Base-by-base conservation (phyloP, 805 yeast genomes). In the Ogataea haglerorum region DNA sequence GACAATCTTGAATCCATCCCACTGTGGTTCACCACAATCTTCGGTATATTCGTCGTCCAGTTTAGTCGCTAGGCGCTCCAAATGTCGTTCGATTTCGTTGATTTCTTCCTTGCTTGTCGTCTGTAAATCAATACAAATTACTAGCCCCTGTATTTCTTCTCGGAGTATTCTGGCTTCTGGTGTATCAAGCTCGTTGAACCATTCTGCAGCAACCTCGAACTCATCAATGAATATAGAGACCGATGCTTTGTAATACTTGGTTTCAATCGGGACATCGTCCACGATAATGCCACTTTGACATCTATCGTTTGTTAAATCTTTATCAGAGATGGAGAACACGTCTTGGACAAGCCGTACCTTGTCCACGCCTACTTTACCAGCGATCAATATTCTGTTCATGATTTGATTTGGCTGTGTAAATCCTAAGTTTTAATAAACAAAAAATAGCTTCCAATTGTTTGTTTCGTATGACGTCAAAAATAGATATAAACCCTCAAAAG, bases 61-160 rank as follows among this genome's bases (percentile, higher is more conserved):
- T 27, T 46, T 53, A 8, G 40, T 26, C 1, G 56, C 42, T 10
- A 53, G 21, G 3, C 14, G 27, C 4, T 51, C 47, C 5, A 72
- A 53, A 6, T 47, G 47, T 3, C 41, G 36, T 3, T 52, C 42
- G 26, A 57, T 43, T 3, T 49, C 12, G 2, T 34, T 30, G 3
- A 51, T 17, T 10, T 44, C 51, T 1, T 21, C 30, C 5, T n/a
- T 18, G 16, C 24, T 10, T 4, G 29, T 10, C 4, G 17, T 6
- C 3, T 18, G 10, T 30, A 63, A 36, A 43, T 67, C 61, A 10
- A 74, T 26, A 1, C 76, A 68, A 43, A 73, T 57, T 3, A 75
- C 56, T 9, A 74, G 21, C 1, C 80, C 81, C 30, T 69, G 73
- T 3, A 76, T 30, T 1, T 54, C 70, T 15, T 69, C 74, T 18